These are phyloP conservation scores for Fusarium burgessii DNA, from an alignment of 2,329 filamentous ascomycete species.

Conservation along the genomic window DNA sequence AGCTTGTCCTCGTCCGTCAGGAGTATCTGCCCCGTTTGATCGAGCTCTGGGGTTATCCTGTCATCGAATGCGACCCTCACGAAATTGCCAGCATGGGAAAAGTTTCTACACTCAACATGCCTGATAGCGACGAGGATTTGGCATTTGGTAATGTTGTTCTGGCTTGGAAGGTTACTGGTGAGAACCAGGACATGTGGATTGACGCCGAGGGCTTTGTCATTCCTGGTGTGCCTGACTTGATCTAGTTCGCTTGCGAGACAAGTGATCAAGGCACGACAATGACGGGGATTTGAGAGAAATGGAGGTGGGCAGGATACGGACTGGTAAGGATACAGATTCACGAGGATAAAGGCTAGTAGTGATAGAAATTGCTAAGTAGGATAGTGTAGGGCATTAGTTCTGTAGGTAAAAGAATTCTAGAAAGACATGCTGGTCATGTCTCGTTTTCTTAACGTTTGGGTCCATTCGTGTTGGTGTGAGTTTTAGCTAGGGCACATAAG, in stretches of 20 bases:
- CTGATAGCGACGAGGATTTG: neutral
- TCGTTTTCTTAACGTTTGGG: neutral
- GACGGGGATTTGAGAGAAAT: neutral
- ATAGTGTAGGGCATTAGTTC: neutral
- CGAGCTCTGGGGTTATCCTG: neutral
- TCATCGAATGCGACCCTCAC: too few species aligned
- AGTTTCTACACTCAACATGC: rapidly evolving
- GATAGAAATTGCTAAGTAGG: rapidly evolving
- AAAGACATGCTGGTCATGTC: neutral
- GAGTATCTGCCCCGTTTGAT: neutral
- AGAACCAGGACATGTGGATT: neutral
- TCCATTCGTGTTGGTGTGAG: neutral
- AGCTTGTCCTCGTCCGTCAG: neutral
- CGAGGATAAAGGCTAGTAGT: neutral
- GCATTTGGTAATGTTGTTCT: neutral
- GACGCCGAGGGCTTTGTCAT: neutral
- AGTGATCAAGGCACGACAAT: too few species aligned
- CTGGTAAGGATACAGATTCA: neutral
- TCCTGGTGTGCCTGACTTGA: neutral
- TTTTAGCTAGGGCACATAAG: too few species aligned
- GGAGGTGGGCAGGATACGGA: neutral
- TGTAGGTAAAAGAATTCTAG: neutral
- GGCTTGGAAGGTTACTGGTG: neutral
- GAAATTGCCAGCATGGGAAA: neutral
- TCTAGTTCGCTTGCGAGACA: neutral